Evolutionary conservation across 208 protist genomes (phyloP), one percentile per base, ranked within the genome.

Genomic region (Borovskyia barvae): DNA sequence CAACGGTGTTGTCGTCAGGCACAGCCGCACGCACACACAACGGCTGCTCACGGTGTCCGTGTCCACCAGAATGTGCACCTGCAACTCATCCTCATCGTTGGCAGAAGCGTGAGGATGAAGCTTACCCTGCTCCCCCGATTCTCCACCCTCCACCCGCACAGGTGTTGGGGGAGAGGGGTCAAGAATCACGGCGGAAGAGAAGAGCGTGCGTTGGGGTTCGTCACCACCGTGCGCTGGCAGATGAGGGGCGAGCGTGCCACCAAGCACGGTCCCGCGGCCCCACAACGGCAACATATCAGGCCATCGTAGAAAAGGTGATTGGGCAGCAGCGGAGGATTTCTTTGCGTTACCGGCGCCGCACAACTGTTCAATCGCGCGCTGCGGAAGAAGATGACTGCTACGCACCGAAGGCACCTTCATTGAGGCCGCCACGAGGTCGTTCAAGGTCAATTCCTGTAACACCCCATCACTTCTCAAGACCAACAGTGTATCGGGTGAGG

Each of bases 351-450:
- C n/a, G n/a, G n/a, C n/a, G n/a, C n/a, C n/a, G n/a, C n/a, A n/a
- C 15, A 29, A 25, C 1, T 7, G 25, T 17, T n/a, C 4, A 20
- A 41, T 40, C 5, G 54, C 39, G 45, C 53, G 66, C 30, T 47
- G 58, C 3, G 58, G 62, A 19, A 62, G 57, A 15, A 66, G 43
- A 1, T 55, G 55, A 14, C 59, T 48, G 40, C 67, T 80, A 14
- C 74, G 63, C 52, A 76, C 59, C 30, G 74, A 65, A 9, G 68
- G 74, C 59, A 80, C 63, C 9, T 61, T 49, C 39, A 51, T 72
- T 17, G 55, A 50, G 3, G 70, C 41, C 9, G 68, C 54, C 12
- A 73, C 35, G 11, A 66, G n/a, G 43, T 80, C 68, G 56, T 66
- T 71, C 30, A 60, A 66, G 6, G 59, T 61, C 63, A 76, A 59